A percentile compares a stretch with the other conserved stretches of the same genome.
Evolutionary conservation across 192 early-diverging fungal species (phyloP).

Genomic region (Linnemannia schmuckeri): DNA sequence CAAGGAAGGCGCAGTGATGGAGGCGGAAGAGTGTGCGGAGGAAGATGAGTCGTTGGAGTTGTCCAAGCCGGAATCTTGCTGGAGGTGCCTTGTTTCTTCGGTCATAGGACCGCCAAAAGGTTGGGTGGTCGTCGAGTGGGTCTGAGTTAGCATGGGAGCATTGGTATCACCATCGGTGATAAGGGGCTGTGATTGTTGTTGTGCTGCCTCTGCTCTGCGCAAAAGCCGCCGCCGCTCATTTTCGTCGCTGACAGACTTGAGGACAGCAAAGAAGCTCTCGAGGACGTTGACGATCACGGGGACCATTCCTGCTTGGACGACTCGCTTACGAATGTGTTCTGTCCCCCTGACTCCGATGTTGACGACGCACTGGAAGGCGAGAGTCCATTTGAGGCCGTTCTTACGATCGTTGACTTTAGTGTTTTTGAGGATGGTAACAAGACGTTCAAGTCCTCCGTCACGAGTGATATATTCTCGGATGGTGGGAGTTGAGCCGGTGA

Average conservation of each 20-base stretch:
- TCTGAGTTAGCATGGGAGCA: slow-evolving; percentile 17
- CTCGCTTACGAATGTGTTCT: slow-evolving; percentile 79
- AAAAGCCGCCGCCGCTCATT: slow-evolving; percentile 62
- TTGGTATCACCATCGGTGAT: slow-evolving; percentile 26
- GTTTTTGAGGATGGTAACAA: slow-evolving; percentile 84
- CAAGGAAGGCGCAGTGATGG: slow-evolving; percentile 5
- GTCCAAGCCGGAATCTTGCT: slow-evolving; percentile 9
- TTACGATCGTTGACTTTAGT: slow-evolving; percentile 76
- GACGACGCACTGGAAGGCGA: slow-evolving; percentile 87
- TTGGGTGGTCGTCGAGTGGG: slow-evolving; percentile 30
- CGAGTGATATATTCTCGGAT: slow-evolving; percentile 85
- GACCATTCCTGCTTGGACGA: slow-evolving; percentile 90
- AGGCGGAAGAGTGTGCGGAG: slow-evolving; percentile 21
- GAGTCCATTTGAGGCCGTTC: slow-evolving; percentile 85
- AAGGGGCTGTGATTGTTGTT: slow-evolving; percentile 48
- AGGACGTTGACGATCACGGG: slow-evolving; percentile 87
- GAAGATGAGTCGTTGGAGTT: slow-evolving; percentile 40
- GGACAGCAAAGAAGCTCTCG: slow-evolving; percentile 67
- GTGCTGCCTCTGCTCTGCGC: slow-evolving; percentile 35
- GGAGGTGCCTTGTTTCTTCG: slow-evolving; percentile 1
- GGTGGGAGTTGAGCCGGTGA: slow-evolving; percentile 84
- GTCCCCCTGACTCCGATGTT: slow-evolving; percentile 91
- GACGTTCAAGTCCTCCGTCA: slow-evolving; percentile 91
- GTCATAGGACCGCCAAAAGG: slow-evolving; percentile 24
- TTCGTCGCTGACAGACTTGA: slow-evolving; percentile 67